Evolutionary conservation across 352 stramenopile species (phyloP).

Genomic region (Globisporangium irregulare): DNA sequence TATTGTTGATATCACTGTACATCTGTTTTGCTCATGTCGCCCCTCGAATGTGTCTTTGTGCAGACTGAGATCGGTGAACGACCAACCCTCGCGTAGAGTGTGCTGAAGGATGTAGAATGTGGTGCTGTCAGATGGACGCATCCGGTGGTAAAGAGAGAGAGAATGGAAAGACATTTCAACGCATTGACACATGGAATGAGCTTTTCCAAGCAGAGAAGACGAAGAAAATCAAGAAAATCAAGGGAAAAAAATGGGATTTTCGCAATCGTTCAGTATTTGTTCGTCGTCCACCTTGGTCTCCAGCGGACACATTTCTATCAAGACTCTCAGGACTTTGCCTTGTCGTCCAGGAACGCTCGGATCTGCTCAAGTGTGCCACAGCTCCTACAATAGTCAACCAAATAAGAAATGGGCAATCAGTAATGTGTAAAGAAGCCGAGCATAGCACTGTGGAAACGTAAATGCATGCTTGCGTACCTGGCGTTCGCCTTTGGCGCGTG

Average conservation of each 20-base stretch:
- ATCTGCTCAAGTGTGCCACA: constrained; percentile 63
- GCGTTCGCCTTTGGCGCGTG: constrained; percentile 34
- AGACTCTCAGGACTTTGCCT: background rate
- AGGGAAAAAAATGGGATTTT: constrained; percentile 4
- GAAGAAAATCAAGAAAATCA: constrained; percentile 4
- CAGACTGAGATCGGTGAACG: constrained; percentile 60
- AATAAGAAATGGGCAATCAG: background rate
- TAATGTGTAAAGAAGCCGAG: background rate
- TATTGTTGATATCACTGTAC: background rate
- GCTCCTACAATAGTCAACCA: constrained; percentile 27
- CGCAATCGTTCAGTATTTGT: background rate
- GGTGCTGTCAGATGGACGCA: background rate
- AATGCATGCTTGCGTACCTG: constrained; percentile 17
- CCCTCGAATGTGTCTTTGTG: no score
- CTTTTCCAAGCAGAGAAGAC: background rate
- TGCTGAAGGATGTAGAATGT: background rate
- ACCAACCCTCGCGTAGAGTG: constrained; percentile 45
- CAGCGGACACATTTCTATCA: background rate
- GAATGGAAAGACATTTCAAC: background rate
- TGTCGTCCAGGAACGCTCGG: constrained; percentile 23
- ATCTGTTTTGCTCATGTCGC: background rate
- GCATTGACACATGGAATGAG: background rate
- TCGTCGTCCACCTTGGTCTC: background rate
- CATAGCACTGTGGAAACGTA: background rate
- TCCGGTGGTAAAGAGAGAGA: background rate